These are phyloP conservation scores for Filobasidium floriforme DNA, from an alignment of 768 basidiomycete species.

Conservation along the genomic window DNA sequence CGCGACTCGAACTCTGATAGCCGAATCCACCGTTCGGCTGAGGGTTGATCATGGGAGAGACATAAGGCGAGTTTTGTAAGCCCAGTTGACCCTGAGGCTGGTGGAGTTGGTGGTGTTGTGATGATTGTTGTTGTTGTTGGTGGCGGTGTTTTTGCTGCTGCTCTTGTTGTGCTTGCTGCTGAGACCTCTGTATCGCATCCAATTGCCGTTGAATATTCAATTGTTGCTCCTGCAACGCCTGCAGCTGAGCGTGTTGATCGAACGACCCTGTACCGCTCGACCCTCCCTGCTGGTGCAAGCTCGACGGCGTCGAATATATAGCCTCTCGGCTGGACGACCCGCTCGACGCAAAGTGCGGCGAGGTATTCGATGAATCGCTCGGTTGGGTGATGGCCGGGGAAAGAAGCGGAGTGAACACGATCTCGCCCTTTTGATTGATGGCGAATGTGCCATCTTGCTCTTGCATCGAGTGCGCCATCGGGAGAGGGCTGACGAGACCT, in stretches of 20 bases:
- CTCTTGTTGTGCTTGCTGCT: slow-evolving; percentile 14
- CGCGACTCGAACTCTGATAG: slow-evolving; percentile 54
- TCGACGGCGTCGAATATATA: neutral
- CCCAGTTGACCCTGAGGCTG: slow-evolving; percentile 35
- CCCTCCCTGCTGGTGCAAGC: neutral
- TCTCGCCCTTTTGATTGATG: slow-evolving; percentile 27
- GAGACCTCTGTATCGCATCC: slow-evolving; percentile 18
- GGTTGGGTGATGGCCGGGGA: slow-evolving; percentile 44
- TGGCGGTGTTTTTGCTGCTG: slow-evolving; percentile 36
- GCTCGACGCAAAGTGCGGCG: slow-evolving; percentile 14
- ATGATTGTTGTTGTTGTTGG: slow-evolving; percentile 25
- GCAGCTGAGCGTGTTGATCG: slow-evolving; percentile 27
- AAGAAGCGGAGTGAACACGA: slow-evolving; percentile 44
- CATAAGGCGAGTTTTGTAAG: slow-evolving; percentile 50
- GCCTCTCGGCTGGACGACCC: neutral
- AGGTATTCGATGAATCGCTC: slow-evolving; percentile 10
- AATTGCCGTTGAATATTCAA: slow-evolving; percentile 20
- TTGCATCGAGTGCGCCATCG: slow-evolving; percentile 26
- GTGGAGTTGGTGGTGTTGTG: slow-evolving; percentile 32
- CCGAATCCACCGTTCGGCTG: slow-evolving; percentile 38
- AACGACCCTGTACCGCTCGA: neutral
- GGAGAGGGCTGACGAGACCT: slow-evolving; percentile 40
- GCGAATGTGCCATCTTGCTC: slow-evolving; percentile 33
- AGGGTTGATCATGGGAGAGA: slow-evolving; percentile 54
- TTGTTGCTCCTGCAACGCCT: slow-evolving; percentile 40